phyloP scores from a whole-genome alignment of 768 basidiomycete genomes.

The Russula sp. region DNA sequence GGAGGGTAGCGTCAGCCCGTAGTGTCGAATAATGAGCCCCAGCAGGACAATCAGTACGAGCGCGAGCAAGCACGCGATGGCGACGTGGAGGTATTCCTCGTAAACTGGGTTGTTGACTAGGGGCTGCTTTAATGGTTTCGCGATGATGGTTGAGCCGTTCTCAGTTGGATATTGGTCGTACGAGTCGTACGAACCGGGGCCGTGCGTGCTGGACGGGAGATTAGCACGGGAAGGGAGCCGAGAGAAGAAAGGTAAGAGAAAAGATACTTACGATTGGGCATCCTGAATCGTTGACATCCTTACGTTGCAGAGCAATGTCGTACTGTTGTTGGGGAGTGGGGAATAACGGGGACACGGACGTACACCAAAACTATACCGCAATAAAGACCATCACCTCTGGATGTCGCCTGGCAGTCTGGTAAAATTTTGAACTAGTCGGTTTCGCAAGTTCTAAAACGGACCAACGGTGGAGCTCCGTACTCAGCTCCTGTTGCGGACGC shows the following conservation, averaged over 20 bases:
- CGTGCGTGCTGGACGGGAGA: not conserved
- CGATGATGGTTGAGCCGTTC: slow-evolving; percentile 3
- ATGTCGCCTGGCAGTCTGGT: slow-evolving; percentile 11
- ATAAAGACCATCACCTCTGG: not conserved
- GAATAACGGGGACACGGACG: not conserved
- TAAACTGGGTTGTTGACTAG: not conserved
- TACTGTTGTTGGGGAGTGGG: not conserved
- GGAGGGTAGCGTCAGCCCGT: slow-evolving; percentile 14
- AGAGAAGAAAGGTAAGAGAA: slow-evolving; percentile 1
- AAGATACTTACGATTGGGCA: not conserved
- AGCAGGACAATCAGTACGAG: slow-evolving; percentile 16
- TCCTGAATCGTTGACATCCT: slow-evolving; percentile 3
- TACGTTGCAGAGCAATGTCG: not conserved
- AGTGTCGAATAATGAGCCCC: slow-evolving; percentile 24
- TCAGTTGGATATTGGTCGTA: not conserved
- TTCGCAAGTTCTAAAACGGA: not conserved
- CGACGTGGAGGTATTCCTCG: slow-evolving; percentile 23
- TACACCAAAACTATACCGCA: not conserved
- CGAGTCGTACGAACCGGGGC: not conserved
- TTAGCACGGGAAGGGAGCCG: not conserved
- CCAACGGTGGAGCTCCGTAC: not conserved
- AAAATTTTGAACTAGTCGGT: not conserved
- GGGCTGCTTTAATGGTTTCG: slow-evolving; percentile 11
- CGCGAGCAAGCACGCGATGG: slow-evolving; percentile 24
- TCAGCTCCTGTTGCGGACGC: not conserved